Evolutionary conservation across 371 early-diverging fungal genomes (phyloP), one percentile per base, ranked within the genome.

Genomic region (Mortierella sp.): DNA sequence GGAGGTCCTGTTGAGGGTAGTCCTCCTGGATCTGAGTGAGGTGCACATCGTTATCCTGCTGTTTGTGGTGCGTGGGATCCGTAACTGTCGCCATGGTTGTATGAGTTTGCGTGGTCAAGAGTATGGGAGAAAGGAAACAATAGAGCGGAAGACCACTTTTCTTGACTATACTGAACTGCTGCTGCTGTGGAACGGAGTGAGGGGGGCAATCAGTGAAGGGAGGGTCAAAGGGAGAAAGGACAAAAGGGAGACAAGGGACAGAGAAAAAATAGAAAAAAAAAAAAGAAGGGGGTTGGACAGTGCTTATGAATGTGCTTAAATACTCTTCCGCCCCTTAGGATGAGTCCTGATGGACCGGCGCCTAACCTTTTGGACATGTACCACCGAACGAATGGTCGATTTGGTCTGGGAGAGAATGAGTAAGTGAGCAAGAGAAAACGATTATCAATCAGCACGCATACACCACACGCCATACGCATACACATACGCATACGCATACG

Each of bases 1-100:
- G 84, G 16, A 80, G 74, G 75, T 80, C 76, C 63, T 84, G 58
- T 10, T 80, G 75, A 12, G 78, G 78, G 14, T 74, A 21, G 24
- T 60, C 60, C 12, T 60, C 60, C 32, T 70, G 74, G 6, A 65
- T 46, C 29, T 55, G 75, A 14, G 41, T 41, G 44, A 43, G 68
- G 2, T 54, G 46, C 27, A 11, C 35, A 38, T 18, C 38, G 16
- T 55, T 38, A 29, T 60, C 60, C 60, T 29, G 35, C 60, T 21
- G 51, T 7, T 1, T 51, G 21, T 14, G 12, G 32, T 32, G 60
- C 12, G 32, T 16, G 60, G 60, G 14, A 16, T 60, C 16, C 32
- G 60, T 14, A 16, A 60, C 60, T 32, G 60, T 60, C 60, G 60
- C 32, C 60, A 60, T 60, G 60, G 32, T n/a, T 56, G 58, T 18